phyloP scores from a whole-genome alignment of 768 basidiomycete species.

The Crepidotus variabilis region DNA sequence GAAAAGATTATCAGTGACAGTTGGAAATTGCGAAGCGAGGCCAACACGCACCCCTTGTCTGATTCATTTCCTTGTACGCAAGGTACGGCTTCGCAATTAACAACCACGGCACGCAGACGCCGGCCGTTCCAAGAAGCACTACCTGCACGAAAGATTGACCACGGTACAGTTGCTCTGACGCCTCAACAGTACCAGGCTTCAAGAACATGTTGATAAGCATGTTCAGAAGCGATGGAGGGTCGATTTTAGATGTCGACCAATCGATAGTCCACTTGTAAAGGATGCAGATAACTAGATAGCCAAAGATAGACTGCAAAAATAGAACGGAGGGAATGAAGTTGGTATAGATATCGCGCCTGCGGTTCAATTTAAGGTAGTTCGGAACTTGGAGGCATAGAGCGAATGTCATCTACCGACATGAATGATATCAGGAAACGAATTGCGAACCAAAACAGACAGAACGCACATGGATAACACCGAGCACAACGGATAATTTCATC shows the following conservation, averaged over 20 bases:
- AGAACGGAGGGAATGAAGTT: slow-evolving; percentile 98
- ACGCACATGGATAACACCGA: slow-evolving; percentile 94
- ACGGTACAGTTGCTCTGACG: slow-evolving; percentile 68
- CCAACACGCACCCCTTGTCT: slow-evolving; percentile 82
- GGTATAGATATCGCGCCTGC: slow-evolving; percentile 80
- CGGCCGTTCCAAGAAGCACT: slow-evolving; percentile 72
- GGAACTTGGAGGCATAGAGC: slow-evolving; percentile 94
- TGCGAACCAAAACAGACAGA: slow-evolving; percentile 1
- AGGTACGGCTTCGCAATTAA: slow-evolving; percentile 90
- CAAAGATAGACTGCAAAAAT: slow-evolving; percentile 97
- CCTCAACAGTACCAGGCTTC: slow-evolving; percentile 75
- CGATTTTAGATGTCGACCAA: slow-evolving; percentile 67
- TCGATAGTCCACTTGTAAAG: slow-evolving; percentile 97
- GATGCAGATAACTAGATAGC: slow-evolving; percentile 91
- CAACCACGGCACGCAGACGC: slow-evolving; percentile 93
- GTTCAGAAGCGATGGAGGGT: slow-evolving; percentile 88
- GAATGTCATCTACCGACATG: slow-evolving; percentile 84
- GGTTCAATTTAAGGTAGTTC: slow-evolving; percentile 93
- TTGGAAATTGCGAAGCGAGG: slow-evolving; percentile 57
- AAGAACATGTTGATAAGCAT: slow-evolving; percentile 98
- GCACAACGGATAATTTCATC: slow-evolving; percentile 98
- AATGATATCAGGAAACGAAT: slow-evolving; percentile 4
- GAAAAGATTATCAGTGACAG: slow-evolving; percentile 52
- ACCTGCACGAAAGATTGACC: slow-evolving; percentile 88
- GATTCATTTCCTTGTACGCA: slow-evolving; percentile 84